A percentile compares a stretch with the other conserved stretches of the same genome.
phyloP scores from a whole-genome alignment of 805 yeast genomes.

The Cyberlindnera amylophila region DNA sequence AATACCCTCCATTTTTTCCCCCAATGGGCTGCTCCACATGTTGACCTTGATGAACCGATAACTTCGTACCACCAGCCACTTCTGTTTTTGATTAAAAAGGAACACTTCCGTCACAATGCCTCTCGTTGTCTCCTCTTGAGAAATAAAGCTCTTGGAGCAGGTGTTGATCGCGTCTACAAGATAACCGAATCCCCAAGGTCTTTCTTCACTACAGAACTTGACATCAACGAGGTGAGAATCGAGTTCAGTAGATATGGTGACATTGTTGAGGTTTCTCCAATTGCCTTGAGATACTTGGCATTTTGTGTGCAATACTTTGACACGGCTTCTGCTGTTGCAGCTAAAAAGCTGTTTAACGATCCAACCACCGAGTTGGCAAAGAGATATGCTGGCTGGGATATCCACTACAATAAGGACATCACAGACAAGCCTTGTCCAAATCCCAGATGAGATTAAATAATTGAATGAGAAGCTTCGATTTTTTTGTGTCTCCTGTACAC shows the following conservation, averaged over 20 bases:
- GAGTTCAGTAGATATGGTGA: conserved; percentile 59
- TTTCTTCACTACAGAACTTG: conserved; percentile 33
- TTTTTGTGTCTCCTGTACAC: conserved; percentile 1
- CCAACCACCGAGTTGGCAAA: conserved; percentile 32
- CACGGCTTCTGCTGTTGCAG: conserved; percentile 54
- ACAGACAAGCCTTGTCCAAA: conserved; percentile 50
- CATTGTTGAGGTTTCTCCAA: conserved; percentile 58
- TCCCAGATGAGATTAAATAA: too few relatives aligned
- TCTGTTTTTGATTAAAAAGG: neutral
- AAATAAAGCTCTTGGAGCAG: neutral
- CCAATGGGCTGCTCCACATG: conserved; percentile 38
- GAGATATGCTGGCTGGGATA: conserved; percentile 56
- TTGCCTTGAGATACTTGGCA: conserved; percentile 62
- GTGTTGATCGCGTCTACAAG: too few relatives aligned
- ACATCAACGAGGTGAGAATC: conserved; percentile 37
- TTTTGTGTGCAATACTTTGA: conserved; percentile 58
- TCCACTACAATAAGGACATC: conserved; percentile 65
- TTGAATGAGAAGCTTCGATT: neutral
- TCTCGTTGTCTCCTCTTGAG: conserved; percentile 54
- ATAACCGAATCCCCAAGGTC: too few relatives aligned
- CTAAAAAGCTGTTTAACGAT: conserved; percentile 44
- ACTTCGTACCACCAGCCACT: conserved; percentile 1
- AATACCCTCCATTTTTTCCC: conserved; percentile 52
- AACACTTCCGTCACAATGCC: conserved; percentile 37
- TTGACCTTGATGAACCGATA: neutral